Evolutionary conservation across 495 filamentous ascomycete species (phyloP).

Genomic region (Haplographium delicatum): DNA sequence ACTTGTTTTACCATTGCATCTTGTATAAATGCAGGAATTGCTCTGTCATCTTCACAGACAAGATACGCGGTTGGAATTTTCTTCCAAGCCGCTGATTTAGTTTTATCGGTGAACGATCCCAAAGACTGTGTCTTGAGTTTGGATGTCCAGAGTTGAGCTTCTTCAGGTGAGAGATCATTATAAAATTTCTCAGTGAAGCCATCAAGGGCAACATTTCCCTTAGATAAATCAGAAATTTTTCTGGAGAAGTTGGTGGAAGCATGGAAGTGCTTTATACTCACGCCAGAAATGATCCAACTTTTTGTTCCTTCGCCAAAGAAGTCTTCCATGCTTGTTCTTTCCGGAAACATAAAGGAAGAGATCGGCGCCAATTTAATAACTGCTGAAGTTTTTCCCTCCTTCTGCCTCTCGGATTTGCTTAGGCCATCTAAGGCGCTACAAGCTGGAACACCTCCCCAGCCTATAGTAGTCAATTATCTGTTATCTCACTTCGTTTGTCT

Average conservation of each 20-base stretch:
- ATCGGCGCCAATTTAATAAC: constrained; percentile 13
- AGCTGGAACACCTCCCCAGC: constrained; percentile 1
- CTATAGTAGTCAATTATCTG: background rate
- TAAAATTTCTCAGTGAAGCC: constrained; percentile 7
- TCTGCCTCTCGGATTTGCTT: constrained; percentile 7
- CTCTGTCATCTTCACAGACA: constrained; percentile 35
- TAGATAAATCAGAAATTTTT: no score
- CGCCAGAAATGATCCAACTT: background rate
- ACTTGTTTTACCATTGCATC: constrained; percentile 21
- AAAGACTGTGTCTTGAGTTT: constrained; percentile 13
- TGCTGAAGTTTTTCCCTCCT: constrained; percentile 10
- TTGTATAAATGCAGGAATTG: constrained; percentile 31
- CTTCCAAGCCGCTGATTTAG: constrained; percentile 36
- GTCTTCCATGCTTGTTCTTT: constrained; percentile 1
- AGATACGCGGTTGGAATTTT: constrained; percentile 39
- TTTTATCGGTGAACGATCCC: constrained; percentile 6
- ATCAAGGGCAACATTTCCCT: constrained; percentile 2
- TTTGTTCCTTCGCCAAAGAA: background rate
- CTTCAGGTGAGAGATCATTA: constrained; percentile 9
- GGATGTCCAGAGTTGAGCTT: constrained; percentile 2
- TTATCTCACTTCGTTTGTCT: no score
- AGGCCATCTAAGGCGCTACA: constrained; percentile 17
- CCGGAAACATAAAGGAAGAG: constrained; percentile 7
- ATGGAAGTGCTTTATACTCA: background rate
- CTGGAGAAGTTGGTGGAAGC: no score